Conservation (phyloP, 176 grass and related monocot species). For the Urochloa ruziziensis region DNA sequence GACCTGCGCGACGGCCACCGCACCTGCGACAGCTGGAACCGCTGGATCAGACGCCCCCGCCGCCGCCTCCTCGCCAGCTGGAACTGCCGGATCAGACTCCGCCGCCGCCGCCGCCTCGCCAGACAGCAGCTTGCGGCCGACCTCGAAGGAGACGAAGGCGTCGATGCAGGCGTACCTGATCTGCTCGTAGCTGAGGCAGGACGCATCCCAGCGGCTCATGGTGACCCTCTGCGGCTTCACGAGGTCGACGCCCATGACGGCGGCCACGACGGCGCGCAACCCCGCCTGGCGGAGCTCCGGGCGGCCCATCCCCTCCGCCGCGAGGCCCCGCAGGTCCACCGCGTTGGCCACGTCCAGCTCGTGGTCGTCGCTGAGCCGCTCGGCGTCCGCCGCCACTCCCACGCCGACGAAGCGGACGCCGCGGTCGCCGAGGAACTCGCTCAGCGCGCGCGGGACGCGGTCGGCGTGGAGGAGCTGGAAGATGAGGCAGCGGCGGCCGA, state of each 20-base stretch:
- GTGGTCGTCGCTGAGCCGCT: slow-evolving; percentile 41
- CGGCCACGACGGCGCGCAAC: slow-evolving; percentile 19
- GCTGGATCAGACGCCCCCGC: background rate
- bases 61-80: background rate
- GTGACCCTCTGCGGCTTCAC: slow-evolving; percentile 44
- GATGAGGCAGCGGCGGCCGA: slow-evolving; percentile 60
- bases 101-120: background rate
- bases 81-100: background rate
- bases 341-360: slow-evolving; percentile 4
- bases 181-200: slow-evolving; percentile 35
- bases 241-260: slow-evolving; percentile 32
- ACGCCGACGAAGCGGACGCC: slow-evolving; percentile 52
- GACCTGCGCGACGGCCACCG: background rate
- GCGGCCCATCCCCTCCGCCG: slow-evolving; percentile 26
- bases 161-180: slow-evolving; percentile 56
- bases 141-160: slow-evolving; percentile 58
- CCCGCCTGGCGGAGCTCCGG: slow-evolving; percentile 32
- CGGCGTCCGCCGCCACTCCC: slow-evolving; percentile 34
- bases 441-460: slow-evolving; percentile 27
- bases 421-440: slow-evolving; percentile 39
- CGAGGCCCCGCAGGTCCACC: slow-evolving; percentile 43
- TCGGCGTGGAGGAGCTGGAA: slow-evolving; percentile 72
- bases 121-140: slow-evolving; percentile 47
- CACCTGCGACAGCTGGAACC: background rate
- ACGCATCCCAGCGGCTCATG: slow-evolving; percentile 58